phyloP scores from a whole-genome alignment of 2,329 filamentous ascomycete species.

The Metarhizium album region DNA sequence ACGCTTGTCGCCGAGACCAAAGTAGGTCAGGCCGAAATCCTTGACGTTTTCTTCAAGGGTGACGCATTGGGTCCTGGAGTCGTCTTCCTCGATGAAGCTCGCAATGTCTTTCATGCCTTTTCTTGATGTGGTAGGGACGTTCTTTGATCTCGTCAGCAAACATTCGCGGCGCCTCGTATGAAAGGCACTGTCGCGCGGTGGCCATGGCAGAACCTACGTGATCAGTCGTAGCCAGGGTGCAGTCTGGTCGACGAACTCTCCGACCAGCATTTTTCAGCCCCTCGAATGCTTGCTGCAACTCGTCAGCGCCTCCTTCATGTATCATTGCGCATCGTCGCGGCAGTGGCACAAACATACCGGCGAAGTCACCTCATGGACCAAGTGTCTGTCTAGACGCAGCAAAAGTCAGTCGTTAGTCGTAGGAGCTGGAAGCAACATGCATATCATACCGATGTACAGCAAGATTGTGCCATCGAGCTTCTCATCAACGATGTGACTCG shows the following conservation, averaged over 20 bases:
- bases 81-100: constrained; percentile 88
- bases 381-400: constrained; percentile 61
- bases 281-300: constrained; percentile 80
- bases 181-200: too few relatives aligned
- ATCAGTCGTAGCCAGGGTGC: constrained; percentile 91
- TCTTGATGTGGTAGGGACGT: constrained; percentile 82
- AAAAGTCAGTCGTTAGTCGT: neutral
- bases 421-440: neutral
- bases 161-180: neutral
- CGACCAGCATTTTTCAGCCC: constrained; percentile 82
- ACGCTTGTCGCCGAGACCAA: constrained; percentile 89
- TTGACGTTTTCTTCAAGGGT: constrained; percentile 97
- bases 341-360: constrained; percentile 47
- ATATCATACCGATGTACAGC: constrained; percentile 76
- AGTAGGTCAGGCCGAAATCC: constrained; percentile 93
- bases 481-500: constrained; percentile 89
- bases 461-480: constrained; percentile 86
- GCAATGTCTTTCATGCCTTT: constrained; percentile 91
- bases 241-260: constrained; percentile 85
- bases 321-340: neutral
- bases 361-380: constrained; percentile 97
- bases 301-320: neutral
- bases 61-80: constrained; percentile 86
- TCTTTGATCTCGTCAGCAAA: constrained; percentile 40
- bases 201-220: constrained; percentile 53